A percentile compares a stretch with the other conserved stretches of the same genome.
phyloP scores from a whole-genome alignment of 2,329 filamentous ascomycete genomes.

The Clonostachys sp. region DNA sequence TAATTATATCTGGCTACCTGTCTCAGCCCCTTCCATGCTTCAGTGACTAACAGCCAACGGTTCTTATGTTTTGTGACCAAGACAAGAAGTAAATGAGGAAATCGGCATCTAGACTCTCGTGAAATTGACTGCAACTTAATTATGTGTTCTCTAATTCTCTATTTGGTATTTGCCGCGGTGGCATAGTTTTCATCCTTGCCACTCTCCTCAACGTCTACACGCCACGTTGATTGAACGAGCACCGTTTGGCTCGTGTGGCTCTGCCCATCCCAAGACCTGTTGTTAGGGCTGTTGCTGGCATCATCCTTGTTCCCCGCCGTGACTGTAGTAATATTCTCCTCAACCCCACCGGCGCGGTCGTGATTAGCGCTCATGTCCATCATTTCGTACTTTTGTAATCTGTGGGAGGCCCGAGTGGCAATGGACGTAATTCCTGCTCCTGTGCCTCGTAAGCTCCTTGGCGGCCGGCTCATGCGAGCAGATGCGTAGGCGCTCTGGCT shows the following conservation, averaged over 20 bases:
- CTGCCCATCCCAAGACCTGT: constrained; percentile 10
- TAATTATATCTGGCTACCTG: too few relatives aligned
- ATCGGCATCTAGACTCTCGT: too few relatives aligned
- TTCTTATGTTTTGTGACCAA: too few relatives aligned
- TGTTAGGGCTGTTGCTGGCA: constrained; percentile 3
- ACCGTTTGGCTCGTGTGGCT: constrained; percentile 16
- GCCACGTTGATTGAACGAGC: constrained; percentile 18
- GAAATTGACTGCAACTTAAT: too few relatives aligned
- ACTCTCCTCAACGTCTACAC: constrained; percentile 15
- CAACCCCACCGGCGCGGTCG: too few relatives aligned
- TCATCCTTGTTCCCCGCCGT: constrained; percentile 3
- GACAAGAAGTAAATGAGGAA: too few relatives aligned
- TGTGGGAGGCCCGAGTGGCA: constrained; percentile 6
- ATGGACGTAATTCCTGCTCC: not conserved
- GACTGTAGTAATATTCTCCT: not conserved
- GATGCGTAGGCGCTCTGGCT: constrained; percentile 1
- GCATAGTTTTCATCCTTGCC: not conserved
- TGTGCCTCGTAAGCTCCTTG: not conserved
- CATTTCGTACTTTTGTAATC: constrained; percentile 9
- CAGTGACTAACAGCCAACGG: too few relatives aligned
- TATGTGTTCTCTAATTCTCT: too few relatives aligned
- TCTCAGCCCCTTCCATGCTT: too few relatives aligned
- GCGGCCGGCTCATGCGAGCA: constrained; percentile 4
- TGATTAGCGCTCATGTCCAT: constrained; percentile 2
- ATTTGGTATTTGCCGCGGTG: too few relatives aligned